phyloP scores from a whole-genome alignment of 192 early-diverging fungal species.

The Mortierella claussenii region DNA sequence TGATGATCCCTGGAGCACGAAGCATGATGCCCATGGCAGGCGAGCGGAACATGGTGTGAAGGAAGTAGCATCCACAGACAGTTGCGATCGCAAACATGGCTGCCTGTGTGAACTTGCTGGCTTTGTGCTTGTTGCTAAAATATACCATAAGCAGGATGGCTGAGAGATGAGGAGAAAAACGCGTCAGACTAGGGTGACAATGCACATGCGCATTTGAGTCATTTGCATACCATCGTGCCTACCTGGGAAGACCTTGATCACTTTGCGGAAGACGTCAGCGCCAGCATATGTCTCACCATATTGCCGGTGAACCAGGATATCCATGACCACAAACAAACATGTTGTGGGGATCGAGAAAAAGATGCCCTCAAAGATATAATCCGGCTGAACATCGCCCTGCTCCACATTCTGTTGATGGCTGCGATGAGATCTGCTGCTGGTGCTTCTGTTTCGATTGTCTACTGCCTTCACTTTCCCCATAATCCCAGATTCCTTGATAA shows the following conservation, averaged over 20 bases:
- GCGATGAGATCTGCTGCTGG: constrained; percentile 4
- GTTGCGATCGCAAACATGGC: constrained; percentile 61
- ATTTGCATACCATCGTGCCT: too few species aligned
- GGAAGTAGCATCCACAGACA: constrained; percentile 68
- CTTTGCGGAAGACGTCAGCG: constrained; percentile 22
- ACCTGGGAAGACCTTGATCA: constrained; percentile 49
- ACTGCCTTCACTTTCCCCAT: constrained; percentile 16
- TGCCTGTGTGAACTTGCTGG: constrained; percentile 54
- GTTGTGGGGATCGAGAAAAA: constrained; percentile 50
- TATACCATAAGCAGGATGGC: constrained; percentile 70
- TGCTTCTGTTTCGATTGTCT: not conserved
- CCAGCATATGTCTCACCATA: constrained; percentile 40
- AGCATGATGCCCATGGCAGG: constrained; percentile 78
- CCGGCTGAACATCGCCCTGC: not conserved
- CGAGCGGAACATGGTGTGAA: constrained; percentile 70
- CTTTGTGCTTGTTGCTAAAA: constrained; percentile 66
- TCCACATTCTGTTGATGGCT: not conserved
- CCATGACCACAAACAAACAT: constrained; percentile 52
- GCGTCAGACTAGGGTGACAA: too few species aligned
- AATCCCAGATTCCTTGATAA: constrained; percentile 44
- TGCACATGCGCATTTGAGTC: too few species aligned
- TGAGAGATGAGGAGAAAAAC: too few species aligned
- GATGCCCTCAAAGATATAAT: constrained; percentile 52
- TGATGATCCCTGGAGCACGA: constrained; percentile 75
- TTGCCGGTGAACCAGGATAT: constrained; percentile 47